These are phyloP conservation scores for Dicorynia guianensis DNA, from an alignment of 306 rosid species.

Conservation along the genomic window DNA sequence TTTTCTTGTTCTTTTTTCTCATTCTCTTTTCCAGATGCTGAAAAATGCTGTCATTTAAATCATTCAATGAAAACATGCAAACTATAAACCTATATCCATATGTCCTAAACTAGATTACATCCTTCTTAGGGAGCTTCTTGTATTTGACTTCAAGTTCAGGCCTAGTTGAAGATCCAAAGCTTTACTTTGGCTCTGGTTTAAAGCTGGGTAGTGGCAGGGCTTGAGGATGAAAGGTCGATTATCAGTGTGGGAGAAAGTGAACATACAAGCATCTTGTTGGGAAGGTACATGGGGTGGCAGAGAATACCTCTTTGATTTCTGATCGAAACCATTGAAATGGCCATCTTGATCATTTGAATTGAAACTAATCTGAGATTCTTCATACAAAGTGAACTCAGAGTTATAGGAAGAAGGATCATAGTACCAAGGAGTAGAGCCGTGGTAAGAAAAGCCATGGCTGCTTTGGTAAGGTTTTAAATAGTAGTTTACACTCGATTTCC, in stretches of 20 bases:
- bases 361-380: conserved; percentile 77
- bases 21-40: conserved; percentile 7
- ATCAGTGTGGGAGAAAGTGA: conserved; percentile 58
- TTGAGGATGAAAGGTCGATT: conserved; percentile 44
- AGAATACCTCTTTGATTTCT: conserved; percentile 55
- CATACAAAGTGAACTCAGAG: conserved; percentile 47
- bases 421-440: conserved; percentile 61
- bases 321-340: conserved; percentile 30
- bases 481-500: conserved; percentile 69
- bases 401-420: conserved; percentile 66
- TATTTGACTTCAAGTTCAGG: conserved; percentile 55
- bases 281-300: conserved; percentile 33
- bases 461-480: conserved; percentile 76
- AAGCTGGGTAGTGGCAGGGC: conserved; percentile 56
- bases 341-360: conserved; percentile 52
- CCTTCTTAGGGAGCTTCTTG: conserved; percentile 55
- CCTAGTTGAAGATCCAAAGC: conserved; percentile 83
- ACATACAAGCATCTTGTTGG: conserved; percentile 51
- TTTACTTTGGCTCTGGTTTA: conserved; percentile 59
- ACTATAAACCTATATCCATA: not conserved
- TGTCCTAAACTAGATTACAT: conserved; percentile 34
- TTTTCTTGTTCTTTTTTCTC: not conserved
- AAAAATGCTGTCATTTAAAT: conserved; percentile 35
- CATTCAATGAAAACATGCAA: conserved; percentile 35
- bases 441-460: conserved; percentile 47